A percentile compares a stretch with the other conserved stretches of the same genome.
These are phyloP conservation scores for Aegilops tauschii DNA, from an alignment of 176 grass and related monocot species.

Conservation along the genomic window DNA sequence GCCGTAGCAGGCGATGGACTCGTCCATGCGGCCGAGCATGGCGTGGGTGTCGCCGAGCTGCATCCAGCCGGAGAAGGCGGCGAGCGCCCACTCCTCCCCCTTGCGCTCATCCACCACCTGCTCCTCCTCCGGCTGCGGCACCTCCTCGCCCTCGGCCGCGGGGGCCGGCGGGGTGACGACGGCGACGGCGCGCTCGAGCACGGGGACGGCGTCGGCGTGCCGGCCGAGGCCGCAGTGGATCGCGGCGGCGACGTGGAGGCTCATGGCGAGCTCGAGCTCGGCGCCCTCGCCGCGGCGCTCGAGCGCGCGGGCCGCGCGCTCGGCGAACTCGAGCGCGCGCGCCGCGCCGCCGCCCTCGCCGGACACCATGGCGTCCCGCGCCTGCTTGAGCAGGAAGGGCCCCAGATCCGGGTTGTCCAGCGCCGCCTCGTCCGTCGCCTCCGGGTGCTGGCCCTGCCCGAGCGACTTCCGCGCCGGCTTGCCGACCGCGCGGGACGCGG, in stretches of 20 bases:
- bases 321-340: conserved; percentile 87
- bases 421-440: conserved; percentile 54
- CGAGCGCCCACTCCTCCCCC: conserved; percentile 65
- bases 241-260: conserved; percentile 90
- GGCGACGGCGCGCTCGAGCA: conserved; percentile 80
- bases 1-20: conserved; percentile 86
- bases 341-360: conserved; percentile 67
- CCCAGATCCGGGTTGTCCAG: conserved; percentile 99
- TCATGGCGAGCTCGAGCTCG: conserved; percentile 97
- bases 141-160: not conserved
- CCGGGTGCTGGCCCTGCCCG: not conserved
- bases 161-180: conserved; percentile 34
- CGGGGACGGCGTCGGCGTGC: conserved; percentile 80
- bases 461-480: conserved; percentile 42
- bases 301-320: conserved; percentile 73
- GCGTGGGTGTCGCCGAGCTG: conserved; percentile 98
- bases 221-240: conserved; percentile 79
- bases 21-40: conserved; percentile 88
- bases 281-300: conserved; percentile 79
- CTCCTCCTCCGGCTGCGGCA: not conserved
- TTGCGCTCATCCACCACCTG: conserved; percentile 13
- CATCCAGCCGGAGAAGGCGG: conserved; percentile 97
- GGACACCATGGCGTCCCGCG: conserved; percentile 83
- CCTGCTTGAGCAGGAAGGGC: conserved; percentile 91
- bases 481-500: conserved; percentile 25